A percentile compares a stretch with the other conserved stretches of the same genome.
phyloP scores from a whole-genome alignment of 192 early-diverging fungal genomes.

The Coemansia sp. region DNA sequence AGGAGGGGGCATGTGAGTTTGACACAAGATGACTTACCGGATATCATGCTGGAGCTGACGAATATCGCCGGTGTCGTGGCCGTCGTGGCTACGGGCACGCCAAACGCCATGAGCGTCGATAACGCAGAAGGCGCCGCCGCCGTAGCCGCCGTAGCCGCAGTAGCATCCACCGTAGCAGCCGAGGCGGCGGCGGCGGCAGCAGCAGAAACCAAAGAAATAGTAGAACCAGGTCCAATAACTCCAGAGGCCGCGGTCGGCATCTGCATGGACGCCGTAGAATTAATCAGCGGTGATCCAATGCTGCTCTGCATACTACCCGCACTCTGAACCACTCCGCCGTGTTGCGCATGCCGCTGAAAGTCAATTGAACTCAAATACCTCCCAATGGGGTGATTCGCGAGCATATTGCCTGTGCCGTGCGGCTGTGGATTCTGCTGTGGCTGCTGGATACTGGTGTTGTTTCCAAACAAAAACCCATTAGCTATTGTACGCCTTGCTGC shows the following conservation, averaged over 20 bases:
- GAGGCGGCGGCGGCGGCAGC: no score
- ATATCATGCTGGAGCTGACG: conserved; percentile 15
- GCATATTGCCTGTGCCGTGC: neutral
- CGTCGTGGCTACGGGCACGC: conserved; percentile 18
- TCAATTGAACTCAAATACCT: conserved; percentile 26
- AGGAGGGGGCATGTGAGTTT: no score
- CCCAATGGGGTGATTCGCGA: conserved; percentile 11
- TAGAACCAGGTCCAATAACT: no score
- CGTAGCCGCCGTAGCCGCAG: neutral
- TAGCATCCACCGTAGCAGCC: no score
- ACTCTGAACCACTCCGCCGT: neutral
- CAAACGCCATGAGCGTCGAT: neutral
- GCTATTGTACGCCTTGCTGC: neutral
- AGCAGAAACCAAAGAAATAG: no score
- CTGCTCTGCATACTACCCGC: no score
- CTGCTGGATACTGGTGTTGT: neutral
- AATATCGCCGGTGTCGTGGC: conserved; percentile 43
- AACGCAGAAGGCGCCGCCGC: neutral
- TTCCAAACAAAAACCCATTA: neutral
- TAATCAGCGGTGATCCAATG: no score
- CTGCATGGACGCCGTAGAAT: no score
- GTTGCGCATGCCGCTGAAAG: neutral
- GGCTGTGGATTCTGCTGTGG: conserved; percentile 4
- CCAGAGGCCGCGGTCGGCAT: no score
- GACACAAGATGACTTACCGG: no score